These are phyloP conservation scores for Cadophora malorum DNA, from an alignment of 2,329 filamentous ascomycete genomes.

Conservation along the genomic window DNA sequence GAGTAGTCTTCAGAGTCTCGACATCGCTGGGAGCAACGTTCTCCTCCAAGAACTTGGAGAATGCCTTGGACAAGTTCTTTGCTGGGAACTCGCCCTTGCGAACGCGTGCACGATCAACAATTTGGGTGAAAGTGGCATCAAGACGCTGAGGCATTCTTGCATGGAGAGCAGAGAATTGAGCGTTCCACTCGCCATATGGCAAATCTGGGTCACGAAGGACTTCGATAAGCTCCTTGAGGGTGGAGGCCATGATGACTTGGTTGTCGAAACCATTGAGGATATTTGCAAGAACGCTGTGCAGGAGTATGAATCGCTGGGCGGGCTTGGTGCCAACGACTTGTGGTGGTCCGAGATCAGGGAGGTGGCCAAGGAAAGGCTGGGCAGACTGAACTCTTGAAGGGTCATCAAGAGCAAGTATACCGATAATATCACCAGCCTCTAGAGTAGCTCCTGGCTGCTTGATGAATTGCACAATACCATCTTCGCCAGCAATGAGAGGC, in stretches of 20 bases:
- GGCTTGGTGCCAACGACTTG: conserved; percentile 91
- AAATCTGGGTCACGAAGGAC: conserved; percentile 89
- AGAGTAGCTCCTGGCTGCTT: conserved; percentile 99
- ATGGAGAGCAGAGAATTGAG: conserved; percentile 95
- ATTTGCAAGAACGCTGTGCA: conserved; percentile 80
- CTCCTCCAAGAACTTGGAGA: conserved; percentile 89
- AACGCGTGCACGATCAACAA: conserved; percentile 81
- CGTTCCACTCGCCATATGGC: conserved; percentile 95
- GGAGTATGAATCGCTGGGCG: conserved; percentile 81
- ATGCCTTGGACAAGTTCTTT: conserved; percentile 82
- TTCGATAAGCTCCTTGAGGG: conserved; percentile 86
- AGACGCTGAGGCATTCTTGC: conserved; percentile 96
- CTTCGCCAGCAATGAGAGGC: conserved; percentile 93
- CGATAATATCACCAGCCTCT: conserved; percentile 97
- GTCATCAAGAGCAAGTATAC: conserved; percentile 93
- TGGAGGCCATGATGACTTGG: conserved; percentile 90
- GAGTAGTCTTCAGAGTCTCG: conserved; percentile 72
- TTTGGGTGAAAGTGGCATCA: conserved; percentile 79
- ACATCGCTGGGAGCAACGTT: conserved; percentile 77
- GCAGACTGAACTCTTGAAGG: conserved; percentile 96
- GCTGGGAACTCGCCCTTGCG: conserved; percentile 89
- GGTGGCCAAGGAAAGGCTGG: conserved; percentile 88
- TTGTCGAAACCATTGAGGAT: conserved; percentile 96
- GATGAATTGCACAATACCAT: conserved; percentile 96
- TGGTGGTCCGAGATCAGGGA: conserved; percentile 85